Conservation (phyloP, 2,329 filamentous ascomycete genomes). For the Falciphora oryzae region DNA sequence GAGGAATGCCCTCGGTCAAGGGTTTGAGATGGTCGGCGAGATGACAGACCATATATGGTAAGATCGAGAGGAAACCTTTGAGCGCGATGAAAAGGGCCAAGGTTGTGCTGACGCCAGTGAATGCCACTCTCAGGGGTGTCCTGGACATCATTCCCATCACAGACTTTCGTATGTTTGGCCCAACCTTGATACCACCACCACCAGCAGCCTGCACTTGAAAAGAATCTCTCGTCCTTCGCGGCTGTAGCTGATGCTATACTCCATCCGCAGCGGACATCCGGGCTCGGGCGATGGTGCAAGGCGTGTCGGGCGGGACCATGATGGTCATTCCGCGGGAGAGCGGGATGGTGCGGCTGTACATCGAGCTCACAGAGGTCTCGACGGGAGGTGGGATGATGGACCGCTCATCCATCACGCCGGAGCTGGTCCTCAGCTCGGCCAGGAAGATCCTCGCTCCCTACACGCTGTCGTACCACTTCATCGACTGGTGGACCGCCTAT, state of each 20-base stretch:
- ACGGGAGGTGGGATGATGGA: constrained; percentile 42
- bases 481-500: constrained; percentile 42
- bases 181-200: no score
- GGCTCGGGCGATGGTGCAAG: constrained; percentile 46
- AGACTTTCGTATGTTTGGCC: constrained; percentile 36
- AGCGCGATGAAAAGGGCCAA: no score
- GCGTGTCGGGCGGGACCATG: constrained; percentile 42
- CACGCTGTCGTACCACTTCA: constrained; percentile 56
- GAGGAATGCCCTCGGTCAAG: constrained; percentile 41
- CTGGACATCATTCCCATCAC: constrained; percentile 27
- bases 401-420: constrained; percentile 56
- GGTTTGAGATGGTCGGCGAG: constrained; percentile 45
- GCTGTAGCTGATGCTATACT: neutral
- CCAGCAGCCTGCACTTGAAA: no score
- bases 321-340: constrained; percentile 57
- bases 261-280: constrained; percentile 39
- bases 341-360: constrained; percentile 51
- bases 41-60: constrained; percentile 38
- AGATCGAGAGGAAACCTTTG: neutral
- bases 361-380: constrained; percentile 41
- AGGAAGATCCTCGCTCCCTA: constrained; percentile 63
- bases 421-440: constrained; percentile 56
- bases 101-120: neutral
- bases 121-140: constrained; percentile 28
- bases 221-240: no score